Base-by-base conservation (phyloP, 257 asterid species). In the Rehmannia glutinosa region DNA sequence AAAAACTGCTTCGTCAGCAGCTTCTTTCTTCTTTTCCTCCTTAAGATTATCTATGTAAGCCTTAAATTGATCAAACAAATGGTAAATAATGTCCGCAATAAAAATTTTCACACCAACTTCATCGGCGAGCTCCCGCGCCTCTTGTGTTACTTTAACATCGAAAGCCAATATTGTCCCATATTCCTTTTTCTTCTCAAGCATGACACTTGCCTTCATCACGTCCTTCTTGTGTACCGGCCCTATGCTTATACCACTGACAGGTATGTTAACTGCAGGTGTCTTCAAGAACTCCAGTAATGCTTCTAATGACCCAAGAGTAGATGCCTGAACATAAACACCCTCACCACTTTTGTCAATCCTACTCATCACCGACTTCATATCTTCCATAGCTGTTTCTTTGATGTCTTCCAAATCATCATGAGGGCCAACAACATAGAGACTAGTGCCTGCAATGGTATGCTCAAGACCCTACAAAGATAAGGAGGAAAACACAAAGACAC, bases 141-240 rank as follows among this genome's bases (percentile, higher is more conserved):
- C 99, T 35, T 81, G 89, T 10, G 97, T 88, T 61, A 91, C 97
- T 82, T 78, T 91, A 45, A 94, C 97, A 69, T 91, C 99, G 46
- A 94, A 94, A 19, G 99, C 99, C 80, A 94, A 81, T 73, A 91
- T 88, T 28, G 97, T 91, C 47, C 84, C 97, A 73, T 75, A 94
- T 79, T 91, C 97, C 75, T 85, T 94, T 82, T 85, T 85, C 92
- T 91, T 94, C 86, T 94, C 98, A 63, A 94, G 99, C 99, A 91
- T 94, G 32, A 88, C 98, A 71, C 97, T 94, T 3, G 98, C 97
- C 82, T 87, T 91, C 97, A 94, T 89, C 66, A 94, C 96, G 50
- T 94, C 99, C 81, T 87, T 94, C 75, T 88, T 94, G 75, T 91
- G 97, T 59, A 87, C 93, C 0, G 97, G 97, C 50, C 97, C 99